Percentiles rank a stretch among this genome's conserved stretches.
Evolutionary conservation across 139 green algal species (phyloP).

Genomic region (Gonium pectorale): DNA sequence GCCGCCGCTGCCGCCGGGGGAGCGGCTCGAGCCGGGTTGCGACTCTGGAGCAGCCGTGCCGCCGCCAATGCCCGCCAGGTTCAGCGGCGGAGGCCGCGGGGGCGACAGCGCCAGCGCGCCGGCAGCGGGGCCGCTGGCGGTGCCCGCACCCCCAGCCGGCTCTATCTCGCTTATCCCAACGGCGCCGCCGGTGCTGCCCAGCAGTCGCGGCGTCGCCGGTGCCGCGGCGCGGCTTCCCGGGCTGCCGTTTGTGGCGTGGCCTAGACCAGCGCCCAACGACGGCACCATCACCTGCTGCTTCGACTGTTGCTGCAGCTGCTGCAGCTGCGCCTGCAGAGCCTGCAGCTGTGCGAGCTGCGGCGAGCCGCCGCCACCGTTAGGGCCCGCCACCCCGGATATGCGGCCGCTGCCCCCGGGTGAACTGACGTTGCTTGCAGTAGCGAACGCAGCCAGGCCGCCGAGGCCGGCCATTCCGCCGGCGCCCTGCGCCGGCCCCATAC

Average conservation of each 20-base stretch:
- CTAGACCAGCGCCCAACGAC: too few species aligned
- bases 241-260: not conserved
- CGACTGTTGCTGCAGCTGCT: conserved; percentile 10
- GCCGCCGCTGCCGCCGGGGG: not conserved
- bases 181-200: not conserved
- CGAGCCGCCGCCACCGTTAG: not conserved
- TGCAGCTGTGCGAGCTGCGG: conserved; percentile 21
- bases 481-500: too few species aligned
- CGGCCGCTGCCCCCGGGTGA: too few species aligned
- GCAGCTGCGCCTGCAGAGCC: conserved; percentile 12
- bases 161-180: not conserved
- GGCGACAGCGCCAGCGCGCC: not conserved
- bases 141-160: not conserved
- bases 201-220: too few species aligned
- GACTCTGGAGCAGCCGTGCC: not conserved
- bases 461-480: too few species aligned
- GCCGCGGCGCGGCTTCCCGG: not conserved
- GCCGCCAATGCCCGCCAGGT: not conserved
- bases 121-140: not conserved
- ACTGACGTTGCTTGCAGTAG: too few species aligned
- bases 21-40: not conserved
- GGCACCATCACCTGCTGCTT: not conserved
- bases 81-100: conserved; percentile 3
- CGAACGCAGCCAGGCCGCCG: too few species aligned
- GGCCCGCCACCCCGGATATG: too few species aligned